A percentile compares a stretch with the other conserved stretches of the same genome.
Evolutionary conservation across 352 stramenopile genomes (phyloP).

Genomic region (Globisporangium mamillatum): DNA sequence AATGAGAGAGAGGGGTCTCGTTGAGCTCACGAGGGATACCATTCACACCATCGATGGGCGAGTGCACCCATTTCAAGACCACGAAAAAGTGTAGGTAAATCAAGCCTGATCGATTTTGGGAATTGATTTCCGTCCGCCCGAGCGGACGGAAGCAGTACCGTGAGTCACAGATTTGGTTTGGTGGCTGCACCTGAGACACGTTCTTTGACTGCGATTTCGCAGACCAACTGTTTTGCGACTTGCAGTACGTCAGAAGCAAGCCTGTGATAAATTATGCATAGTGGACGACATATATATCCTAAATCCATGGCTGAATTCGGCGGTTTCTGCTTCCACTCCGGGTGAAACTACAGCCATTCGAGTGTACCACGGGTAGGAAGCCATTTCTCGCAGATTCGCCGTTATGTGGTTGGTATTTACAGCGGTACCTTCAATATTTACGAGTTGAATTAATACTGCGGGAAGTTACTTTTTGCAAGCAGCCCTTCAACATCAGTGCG

Average conservation of each 20-base stretch:
- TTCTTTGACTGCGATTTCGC: background rate
- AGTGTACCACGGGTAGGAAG: too few relatives aligned
- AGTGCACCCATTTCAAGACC: constrained; percentile 1
- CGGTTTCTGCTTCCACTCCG: background rate
- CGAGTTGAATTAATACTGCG: too few relatives aligned
- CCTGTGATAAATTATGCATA: background rate
- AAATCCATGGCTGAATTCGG: background rate
- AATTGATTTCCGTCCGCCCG: background rate
- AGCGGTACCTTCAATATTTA: too few relatives aligned
- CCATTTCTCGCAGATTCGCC: too few relatives aligned
- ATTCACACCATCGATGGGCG: background rate
- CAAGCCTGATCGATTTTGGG: background rate
- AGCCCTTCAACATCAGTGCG: too few relatives aligned
- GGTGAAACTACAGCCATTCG: background rate
- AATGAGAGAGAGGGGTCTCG: too few relatives aligned
- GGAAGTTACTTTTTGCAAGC: too few relatives aligned
- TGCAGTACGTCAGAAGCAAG: background rate
- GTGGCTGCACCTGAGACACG: background rate
- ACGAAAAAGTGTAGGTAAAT: constrained; percentile 3
- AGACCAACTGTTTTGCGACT: constrained; percentile 8
- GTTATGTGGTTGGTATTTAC: too few relatives aligned
- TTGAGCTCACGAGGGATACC: too few relatives aligned
- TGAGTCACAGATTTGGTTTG: constrained; percentile 6
- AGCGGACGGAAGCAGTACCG: background rate
- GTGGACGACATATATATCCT: background rate